Evolutionary conservation across 352 stramenopile genomes (phyloP).

Genomic region (Blastocystis sp.): DNA sequence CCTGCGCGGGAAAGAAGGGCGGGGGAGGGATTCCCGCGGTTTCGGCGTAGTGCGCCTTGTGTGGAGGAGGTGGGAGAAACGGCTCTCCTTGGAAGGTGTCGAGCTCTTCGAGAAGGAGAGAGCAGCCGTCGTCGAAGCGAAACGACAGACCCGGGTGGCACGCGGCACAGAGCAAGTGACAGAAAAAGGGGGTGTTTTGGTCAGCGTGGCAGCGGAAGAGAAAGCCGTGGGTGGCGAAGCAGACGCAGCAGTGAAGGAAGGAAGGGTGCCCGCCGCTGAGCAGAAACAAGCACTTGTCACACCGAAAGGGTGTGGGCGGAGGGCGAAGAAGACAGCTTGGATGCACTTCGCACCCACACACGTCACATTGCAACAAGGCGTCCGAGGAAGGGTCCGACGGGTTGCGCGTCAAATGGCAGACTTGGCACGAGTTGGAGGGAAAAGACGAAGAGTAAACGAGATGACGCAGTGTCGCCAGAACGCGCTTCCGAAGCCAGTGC

Average conservation of each 20-base stretch:
- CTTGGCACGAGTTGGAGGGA: not conserved
- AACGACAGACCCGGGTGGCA: not conserved
- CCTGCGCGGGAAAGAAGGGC: not conserved
- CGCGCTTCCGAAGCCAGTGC: not conserved
- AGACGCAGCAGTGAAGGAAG: not conserved
- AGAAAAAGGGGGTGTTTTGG: not conserved
- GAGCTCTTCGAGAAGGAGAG: not conserved
- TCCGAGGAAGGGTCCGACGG: not conserved
- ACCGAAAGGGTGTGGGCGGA: not conserved
- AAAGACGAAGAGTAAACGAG: not conserved
- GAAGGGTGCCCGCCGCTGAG: not conserved
- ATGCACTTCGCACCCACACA: not conserved
- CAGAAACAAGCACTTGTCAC: slow-evolving; percentile 6
- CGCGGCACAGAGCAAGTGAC: not conserved
- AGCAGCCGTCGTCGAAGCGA: not conserved
- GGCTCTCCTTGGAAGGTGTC: not conserved
- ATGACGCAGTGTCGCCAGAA: not conserved
- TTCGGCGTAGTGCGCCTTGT: not conserved
- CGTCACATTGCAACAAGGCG: not conserved
- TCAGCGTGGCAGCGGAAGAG: not conserved
- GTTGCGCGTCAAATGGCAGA: not conserved
- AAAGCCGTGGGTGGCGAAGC: not conserved
- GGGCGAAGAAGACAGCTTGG: not conserved
- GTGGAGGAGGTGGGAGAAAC: not conserved
- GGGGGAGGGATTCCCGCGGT: not conserved